Evolutionary conservation across 768 basidiomycete species (phyloP), one percentile per base, ranked within the genome.

Genomic region (Calocera viscosa): DNA sequence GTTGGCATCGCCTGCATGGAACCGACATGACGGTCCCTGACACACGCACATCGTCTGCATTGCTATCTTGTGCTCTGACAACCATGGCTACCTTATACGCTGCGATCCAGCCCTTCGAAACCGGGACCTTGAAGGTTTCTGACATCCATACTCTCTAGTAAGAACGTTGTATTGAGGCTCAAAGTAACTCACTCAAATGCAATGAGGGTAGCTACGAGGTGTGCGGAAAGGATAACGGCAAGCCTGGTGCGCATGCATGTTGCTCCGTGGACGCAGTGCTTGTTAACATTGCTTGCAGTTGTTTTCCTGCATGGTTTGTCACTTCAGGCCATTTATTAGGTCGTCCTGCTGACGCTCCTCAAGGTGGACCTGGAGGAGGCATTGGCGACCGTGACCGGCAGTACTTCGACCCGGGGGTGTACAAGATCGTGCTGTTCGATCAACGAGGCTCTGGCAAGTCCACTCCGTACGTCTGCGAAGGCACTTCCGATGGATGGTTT

Each of bases 391-490:
- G 80, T 66, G 92, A 95, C 76, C 80, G 89, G 65, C 76, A 79
- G 3, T 94, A 88, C 79, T 94, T 94, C 76, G 85, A 94, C 72
- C 91, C 91, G 1, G 75, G 80, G 35, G 89, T 90, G 73, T 95
- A 94, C 80, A 90, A 89, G 79, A 72, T 73, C 63, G 76, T 95
- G 68, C 81, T 95, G 26, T 85, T 93, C 70, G 94, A 96, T 76
- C 94, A 97, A 76, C 82, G 94, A 68, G 94, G 94, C 17, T 75
- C 89, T 17, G 94, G 94, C 22, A 88, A 90, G 72, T 91, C 90
- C 19, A 90, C 82, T 0, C 94, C 94, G 85, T 90, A 74, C 69
- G 86, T 79, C 38, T 41, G 8, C 43, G 19, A 32, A 28, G 26
- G n/a, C 34, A 16, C 19, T 24, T 3, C 47, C 65, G 65, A 12